Percentiles rank a stretch among this genome's conserved stretches.
These are phyloP conservation scores for Hamamelis virginiana DNA, from an alignment of 164 flowering plant species.

Conservation along the genomic window DNA sequence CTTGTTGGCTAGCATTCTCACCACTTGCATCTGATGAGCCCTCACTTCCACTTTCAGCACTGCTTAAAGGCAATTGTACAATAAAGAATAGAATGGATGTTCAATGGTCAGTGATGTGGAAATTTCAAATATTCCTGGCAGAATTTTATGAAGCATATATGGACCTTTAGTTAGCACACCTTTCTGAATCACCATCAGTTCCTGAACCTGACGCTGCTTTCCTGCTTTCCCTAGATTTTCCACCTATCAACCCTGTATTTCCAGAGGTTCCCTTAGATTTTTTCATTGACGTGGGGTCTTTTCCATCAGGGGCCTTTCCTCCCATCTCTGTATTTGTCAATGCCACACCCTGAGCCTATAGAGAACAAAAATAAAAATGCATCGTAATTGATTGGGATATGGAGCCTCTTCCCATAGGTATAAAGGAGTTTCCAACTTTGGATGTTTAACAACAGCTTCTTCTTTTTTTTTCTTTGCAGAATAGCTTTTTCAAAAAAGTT, in stretches of 20 bases:
- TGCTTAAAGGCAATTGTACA: not conserved
- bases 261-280: constrained; percentile 3
- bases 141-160: not conserved
- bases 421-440: too few species aligned
- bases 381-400: not conserved
- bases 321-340: constrained; percentile 1
- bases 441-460: not conserved
- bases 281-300: not conserved
- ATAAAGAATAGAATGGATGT: not conserved
- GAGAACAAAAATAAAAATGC: not conserved
- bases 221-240: constrained; percentile 7
- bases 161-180: not conserved
- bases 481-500: too few species aligned
- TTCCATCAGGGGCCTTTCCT: constrained; percentile 5
- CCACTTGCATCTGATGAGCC: constrained; percentile 16
- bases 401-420: not conserved
- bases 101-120: not conserved
- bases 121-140: not conserved
- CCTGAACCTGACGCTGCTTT: constrained; percentile 11
- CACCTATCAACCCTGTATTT: not conserved
- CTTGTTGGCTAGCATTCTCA: constrained; percentile 14
- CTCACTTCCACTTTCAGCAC: constrained; percentile 15
- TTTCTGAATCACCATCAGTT: constrained; percentile 5
- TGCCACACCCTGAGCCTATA: constrained; percentile 6
- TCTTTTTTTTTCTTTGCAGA: not conserved